These are phyloP conservation scores for Hericium rajendrae DNA, from an alignment of 768 basidiomycete genomes.

Conservation along the genomic window DNA sequence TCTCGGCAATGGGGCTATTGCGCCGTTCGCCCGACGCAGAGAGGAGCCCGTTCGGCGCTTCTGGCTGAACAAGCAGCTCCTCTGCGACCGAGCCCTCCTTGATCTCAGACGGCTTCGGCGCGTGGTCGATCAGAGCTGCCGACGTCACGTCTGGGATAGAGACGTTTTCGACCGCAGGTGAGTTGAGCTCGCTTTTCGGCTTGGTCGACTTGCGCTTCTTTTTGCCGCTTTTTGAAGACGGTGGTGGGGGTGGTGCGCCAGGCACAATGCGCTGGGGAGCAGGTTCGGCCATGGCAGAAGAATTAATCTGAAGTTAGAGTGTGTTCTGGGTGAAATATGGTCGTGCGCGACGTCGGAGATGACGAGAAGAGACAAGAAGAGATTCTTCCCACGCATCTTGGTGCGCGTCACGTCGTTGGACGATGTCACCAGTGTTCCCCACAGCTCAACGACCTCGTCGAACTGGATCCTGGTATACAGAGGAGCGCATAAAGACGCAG, in stretches of 20 bases:
- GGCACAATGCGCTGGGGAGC: conserved; percentile 51
- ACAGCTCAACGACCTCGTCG: too few species aligned
- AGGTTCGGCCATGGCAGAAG: conserved; percentile 26
- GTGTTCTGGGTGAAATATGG: background rate
- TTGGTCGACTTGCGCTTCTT: conserved; percentile 60
- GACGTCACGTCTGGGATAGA: conserved; percentile 14
- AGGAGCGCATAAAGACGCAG: too few species aligned
- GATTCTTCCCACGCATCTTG: background rate
- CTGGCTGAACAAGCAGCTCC: conserved; percentile 4
- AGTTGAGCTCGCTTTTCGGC: conserved; percentile 29
- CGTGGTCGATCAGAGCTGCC: conserved; percentile 6
- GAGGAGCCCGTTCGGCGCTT: conserved; percentile 5
- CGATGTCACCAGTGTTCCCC: too few species aligned
- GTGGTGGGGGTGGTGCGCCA: conserved; percentile 60
- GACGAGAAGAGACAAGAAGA: background rate
- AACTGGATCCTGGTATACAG: too few species aligned
- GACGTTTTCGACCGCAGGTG: conserved; percentile 12
- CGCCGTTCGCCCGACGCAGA: conserved; percentile 25
- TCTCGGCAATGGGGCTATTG: conserved; percentile 63
- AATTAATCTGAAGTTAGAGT: background rate
- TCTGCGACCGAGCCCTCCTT: conserved; percentile 7
- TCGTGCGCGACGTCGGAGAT: background rate
- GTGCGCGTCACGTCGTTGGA: background rate
- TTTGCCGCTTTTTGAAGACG: conserved; percentile 49
- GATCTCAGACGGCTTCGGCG: conserved; percentile 6